phyloP scores from a whole-genome alignment of 2,329 filamentous ascomycete genomes.

The Aspergillus sojae region DNA sequence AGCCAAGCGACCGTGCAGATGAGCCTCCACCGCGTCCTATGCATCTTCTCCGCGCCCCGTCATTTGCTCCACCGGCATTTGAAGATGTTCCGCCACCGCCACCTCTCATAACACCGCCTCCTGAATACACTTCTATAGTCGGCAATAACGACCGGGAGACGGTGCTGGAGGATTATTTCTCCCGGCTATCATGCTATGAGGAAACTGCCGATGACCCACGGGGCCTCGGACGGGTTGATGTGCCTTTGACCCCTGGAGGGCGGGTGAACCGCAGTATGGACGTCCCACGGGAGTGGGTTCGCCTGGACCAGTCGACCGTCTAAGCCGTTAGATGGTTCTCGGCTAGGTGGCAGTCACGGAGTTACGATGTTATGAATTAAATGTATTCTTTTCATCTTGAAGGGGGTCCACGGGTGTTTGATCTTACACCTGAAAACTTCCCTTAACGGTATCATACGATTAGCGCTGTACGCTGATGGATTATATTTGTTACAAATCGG shows the following conservation, averaged over 20 bases:
- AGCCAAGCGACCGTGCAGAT: constrained; percentile 48
- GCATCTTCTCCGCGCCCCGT: constrained; percentile 79
- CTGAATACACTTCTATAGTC: constrained; percentile 79
- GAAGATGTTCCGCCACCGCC: constrained; percentile 78
- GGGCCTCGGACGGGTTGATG: constrained; percentile 51
- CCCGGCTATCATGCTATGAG: constrained; percentile 69
- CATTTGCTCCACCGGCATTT: constrained; percentile 85
- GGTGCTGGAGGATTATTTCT: constrained; percentile 82
- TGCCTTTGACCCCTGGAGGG: constrained; percentile 66
- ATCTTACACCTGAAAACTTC: not conserved
- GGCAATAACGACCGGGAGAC: constrained; percentile 67
- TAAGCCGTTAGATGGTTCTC: not conserved
- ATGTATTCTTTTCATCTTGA: constrained; percentile 3
- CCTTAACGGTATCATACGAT: not conserved
- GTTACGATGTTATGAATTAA: constrained; percentile 10
- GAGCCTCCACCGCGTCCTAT: constrained; percentile 67
- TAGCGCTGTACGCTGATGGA: not conserved
- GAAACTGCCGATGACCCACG: constrained; percentile 61
- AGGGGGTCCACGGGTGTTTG: not conserved
- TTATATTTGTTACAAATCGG: not conserved
- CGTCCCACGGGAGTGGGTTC: constrained; percentile 59
- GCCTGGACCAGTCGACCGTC: constrained; percentile 33
- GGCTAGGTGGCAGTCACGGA: constrained; percentile 4
- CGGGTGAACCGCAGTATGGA: constrained; percentile 68
- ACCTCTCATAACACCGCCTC: constrained; percentile 76